phyloP scores from a whole-genome alignment of 176 grass and related monocot genomes.

The Carex pumila region DNA sequence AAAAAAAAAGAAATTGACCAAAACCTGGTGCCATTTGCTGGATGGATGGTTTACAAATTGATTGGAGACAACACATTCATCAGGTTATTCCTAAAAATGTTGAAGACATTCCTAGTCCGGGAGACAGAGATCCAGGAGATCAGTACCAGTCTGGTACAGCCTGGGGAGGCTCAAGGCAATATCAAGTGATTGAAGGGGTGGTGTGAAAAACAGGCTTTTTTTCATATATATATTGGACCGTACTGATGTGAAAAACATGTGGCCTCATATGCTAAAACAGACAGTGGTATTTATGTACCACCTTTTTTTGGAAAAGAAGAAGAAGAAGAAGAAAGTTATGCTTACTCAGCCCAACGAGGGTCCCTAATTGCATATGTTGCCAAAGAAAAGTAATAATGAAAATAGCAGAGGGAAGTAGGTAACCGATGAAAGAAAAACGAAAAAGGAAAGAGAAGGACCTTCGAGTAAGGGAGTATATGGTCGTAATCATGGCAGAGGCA shows the following conservation, averaged over 20 bases:
- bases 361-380: not conserved
- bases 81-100: not conserved
- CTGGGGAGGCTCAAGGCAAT: not conserved
- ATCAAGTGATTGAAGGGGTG: not conserved
- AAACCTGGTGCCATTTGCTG: not conserved
- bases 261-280: not conserved
- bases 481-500: slow-evolving; percentile 99
- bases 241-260: no score
- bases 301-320: no score
- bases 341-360: not conserved
- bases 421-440: not conserved
- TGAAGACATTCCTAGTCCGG: not conserved
- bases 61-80: no score
- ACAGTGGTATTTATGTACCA: not conserved
- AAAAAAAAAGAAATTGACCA: not conserved
- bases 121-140: not conserved
- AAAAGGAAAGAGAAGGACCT: slow-evolving; percentile 31
- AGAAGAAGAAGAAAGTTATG: not conserved
- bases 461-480: slow-evolving; percentile 88
- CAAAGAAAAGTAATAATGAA: not conserved
- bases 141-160: not conserved
- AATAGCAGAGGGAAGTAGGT: not conserved
- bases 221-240: no score
- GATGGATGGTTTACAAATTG: no score
- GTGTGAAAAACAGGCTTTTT: not conserved